Conservation (phyloP, 805 yeast genomes). For the Nakazawaea anatomiae region DNA sequence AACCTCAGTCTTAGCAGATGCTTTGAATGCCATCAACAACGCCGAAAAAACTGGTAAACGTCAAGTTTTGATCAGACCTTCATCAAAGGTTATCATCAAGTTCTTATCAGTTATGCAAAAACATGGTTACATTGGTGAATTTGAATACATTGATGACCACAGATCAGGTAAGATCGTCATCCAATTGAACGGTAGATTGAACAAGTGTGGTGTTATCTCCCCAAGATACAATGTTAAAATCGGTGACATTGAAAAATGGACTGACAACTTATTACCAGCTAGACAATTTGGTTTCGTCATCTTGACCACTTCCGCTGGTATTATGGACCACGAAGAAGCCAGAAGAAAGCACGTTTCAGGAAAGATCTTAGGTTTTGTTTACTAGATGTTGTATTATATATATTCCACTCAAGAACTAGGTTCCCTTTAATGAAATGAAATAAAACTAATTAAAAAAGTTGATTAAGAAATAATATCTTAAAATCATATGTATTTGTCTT, state of each 20-base stretch:
- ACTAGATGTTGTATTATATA: conserved; percentile 42
- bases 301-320: conserved; percentile 98
- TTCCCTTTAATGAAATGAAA: background rate
- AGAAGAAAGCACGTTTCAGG: conserved; percentile 99
- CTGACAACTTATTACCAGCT: conserved; percentile 96
- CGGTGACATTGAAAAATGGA: conserved; percentile 96
- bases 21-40: conserved; percentile 96
- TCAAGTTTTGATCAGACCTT: conserved; percentile 97
- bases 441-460: background rate
- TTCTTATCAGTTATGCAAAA: conserved; percentile 95
- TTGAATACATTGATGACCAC: conserved; percentile 98
- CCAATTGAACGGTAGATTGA: conserved; percentile 95
- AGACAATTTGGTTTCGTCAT: conserved; percentile 98
- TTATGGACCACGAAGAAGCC: conserved; percentile 99
- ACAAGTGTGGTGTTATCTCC: conserved; percentile 98
- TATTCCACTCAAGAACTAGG: background rate
- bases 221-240: conserved; percentile 98
- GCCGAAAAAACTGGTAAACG: conserved; percentile 99
- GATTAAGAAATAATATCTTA: background rate
- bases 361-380: conserved; percentile 96
- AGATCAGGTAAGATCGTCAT: conserved; percentile 97
- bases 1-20: conserved; percentile 97
- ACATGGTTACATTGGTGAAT: conserved; percentile 98
- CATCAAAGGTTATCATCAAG: conserved; percentile 97
- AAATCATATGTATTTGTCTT: background rate